Conservation (phyloP, 2,329 filamentous ascomycete genomes). For the Bertia moriformis region DNA sequence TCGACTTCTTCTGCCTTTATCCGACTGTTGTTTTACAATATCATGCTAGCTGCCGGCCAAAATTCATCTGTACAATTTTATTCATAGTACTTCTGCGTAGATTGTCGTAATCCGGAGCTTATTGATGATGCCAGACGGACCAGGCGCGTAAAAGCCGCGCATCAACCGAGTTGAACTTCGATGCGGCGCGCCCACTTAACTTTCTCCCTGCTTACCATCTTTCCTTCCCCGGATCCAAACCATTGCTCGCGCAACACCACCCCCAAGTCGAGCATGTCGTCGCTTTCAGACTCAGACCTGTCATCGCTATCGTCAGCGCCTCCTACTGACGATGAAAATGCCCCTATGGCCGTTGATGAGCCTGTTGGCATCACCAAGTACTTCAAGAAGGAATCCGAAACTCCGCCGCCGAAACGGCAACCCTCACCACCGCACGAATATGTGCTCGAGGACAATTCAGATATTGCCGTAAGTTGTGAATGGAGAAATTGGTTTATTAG, state of each 20-base stretch:
- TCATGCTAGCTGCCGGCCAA: too few relatives aligned
- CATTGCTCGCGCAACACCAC: not conserved
- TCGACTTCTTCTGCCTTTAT: too few relatives aligned
- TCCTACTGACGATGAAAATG: slow-evolving; percentile 22
- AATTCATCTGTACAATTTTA: too few relatives aligned
- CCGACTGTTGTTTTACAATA: too few relatives aligned
- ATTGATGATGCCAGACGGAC: not conserved
- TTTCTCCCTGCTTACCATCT: not conserved
- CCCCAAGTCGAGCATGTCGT: slow-evolving; percentile 14
- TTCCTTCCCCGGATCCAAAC: not conserved
- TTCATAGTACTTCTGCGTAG: too few relatives aligned
- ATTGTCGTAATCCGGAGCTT: too few relatives aligned
- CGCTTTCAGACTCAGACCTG: slow-evolving; percentile 47
- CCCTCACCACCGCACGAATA: slow-evolving; percentile 84
- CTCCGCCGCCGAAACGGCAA: slow-evolving; percentile 62
- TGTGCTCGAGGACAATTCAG: slow-evolving; percentile 75
- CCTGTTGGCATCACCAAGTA: slow-evolving; percentile 52
- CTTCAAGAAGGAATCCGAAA: slow-evolving; percentile 37
- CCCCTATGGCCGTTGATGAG: slow-evolving; percentile 21
- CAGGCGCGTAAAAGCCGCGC: not conserved
- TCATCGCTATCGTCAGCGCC: slow-evolving; percentile 30
- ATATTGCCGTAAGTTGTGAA: slow-evolving; percentile 67
- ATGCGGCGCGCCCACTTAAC: not conserved
- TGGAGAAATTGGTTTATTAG: not conserved
- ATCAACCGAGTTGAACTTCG: not conserved